Base-by-base conservation (phyloP, 2,329 filamentous ascomycete species). In the Periconia digitata region DNA sequence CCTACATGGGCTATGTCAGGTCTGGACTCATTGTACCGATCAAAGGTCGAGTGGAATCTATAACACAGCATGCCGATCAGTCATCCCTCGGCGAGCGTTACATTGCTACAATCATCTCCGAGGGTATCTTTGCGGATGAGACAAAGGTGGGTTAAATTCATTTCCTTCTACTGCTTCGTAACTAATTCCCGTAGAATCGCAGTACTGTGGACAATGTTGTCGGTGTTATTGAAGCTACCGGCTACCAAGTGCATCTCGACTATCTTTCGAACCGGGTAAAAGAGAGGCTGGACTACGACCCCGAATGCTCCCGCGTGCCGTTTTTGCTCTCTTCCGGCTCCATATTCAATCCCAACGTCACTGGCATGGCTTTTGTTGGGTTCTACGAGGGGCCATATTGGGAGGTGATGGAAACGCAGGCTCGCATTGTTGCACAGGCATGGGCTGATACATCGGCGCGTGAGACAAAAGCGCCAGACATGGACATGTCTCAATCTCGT, bases 351-450 rank as follows among this genome's bases (percentile, higher is more conserved):
- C 78, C 80, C 0, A 72, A 76, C 0, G 69, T 91, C 0, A 80
- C 85, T 0, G 81, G 80, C 6, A 72, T 94, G 0, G 89, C 87
- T 0, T 92, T 94, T 59, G 85, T 94, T 1, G 90, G 90, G 0
- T 90, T 91, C 70, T 95, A 95, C 63, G 81, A 90, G 51, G 87
- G 87, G 0, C 89, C 89, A 0, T 94, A 90, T 66, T 95, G 90
- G 90, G 87, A 87, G 1, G 84, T 91, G 0, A 90, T 92, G 79
- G 89, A 94, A 67, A 89, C 91, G 86, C 90, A 95, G 70, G 85
- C 89, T 2, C 81, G 86, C 1, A 79, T 88, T 52, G 73, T 92
- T 6, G 78, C 85, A 0, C 69, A 79, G 12, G 66, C 83, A 10
- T 92, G 88, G 86, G 35, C 52, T 41, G 12, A 22, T 20, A 13